Conservation (phyloP, 345 rosid genomes). For the Erodium maritimum region DNA sequence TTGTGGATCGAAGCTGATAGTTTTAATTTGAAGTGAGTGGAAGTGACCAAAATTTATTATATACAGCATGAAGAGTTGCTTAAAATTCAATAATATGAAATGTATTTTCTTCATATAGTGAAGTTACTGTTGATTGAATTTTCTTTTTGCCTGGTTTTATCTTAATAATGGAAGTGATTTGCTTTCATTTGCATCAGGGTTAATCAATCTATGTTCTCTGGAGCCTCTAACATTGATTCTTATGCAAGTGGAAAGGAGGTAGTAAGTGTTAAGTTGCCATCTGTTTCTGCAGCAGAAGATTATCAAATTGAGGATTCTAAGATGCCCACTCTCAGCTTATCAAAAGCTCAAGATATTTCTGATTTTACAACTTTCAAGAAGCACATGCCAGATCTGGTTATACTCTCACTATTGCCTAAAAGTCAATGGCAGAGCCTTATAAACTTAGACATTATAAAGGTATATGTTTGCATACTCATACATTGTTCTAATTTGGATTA, state of each 20-base stretch:
- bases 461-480: too few species aligned
- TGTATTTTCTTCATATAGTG: background rate
- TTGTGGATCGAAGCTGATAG: background rate
- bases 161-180: background rate
- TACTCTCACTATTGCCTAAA: conserved; percentile 79
- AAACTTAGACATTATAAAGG: conserved; percentile 94
- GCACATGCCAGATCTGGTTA: conserved; percentile 86
- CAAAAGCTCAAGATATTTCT: conserved; percentile 16
- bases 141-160: background rate
- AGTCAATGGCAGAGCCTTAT: conserved; percentile 96
- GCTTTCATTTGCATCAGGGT: conserved; percentile 31
- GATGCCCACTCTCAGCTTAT: conserved; percentile 20
- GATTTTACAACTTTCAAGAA: conserved; percentile 23
- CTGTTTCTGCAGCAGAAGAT: conserved; percentile 47
- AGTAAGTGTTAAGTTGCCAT: conserved; percentile 63
- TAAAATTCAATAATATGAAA: background rate
- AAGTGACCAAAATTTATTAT: too few species aligned
- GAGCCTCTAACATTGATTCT: conserved; percentile 45
- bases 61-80: too few species aligned
- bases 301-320: conserved; percentile 39
- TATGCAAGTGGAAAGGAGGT: conserved; percentile 76
- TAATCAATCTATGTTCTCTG: conserved; percentile 73
- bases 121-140: too few species aligned
- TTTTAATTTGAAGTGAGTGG: too few species aligned
- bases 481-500: too few species aligned